Percentiles rank a stretch among this genome's conserved stretches.
phyloP scores from a whole-genome alignment of 768 basidiomycete species.

The Tulasnella sp. region DNA sequence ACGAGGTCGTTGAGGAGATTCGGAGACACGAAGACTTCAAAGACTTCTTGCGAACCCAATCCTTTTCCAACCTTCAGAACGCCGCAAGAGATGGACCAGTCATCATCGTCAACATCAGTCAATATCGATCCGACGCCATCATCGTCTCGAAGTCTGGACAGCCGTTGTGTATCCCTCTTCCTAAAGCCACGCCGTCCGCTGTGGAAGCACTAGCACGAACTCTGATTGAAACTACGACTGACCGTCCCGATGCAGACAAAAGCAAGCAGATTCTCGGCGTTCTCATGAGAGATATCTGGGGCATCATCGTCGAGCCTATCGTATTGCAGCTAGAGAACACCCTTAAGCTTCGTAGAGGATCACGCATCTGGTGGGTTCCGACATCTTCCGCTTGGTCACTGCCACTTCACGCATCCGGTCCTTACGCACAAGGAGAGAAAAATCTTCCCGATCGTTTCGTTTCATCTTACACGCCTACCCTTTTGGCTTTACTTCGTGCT shows the following conservation, averaged over 20 bases:
- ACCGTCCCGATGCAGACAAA: not conserved
- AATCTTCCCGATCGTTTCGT: not conserved
- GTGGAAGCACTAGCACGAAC: not conserved
- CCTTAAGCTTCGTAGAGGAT: not conserved
- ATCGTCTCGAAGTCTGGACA: not conserved
- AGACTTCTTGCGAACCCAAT: not conserved
- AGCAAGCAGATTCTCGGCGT: not conserved
- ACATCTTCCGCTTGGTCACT: not conserved
- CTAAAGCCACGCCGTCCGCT: not conserved
- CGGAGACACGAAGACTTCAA: not conserved
- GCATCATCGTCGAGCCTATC: not conserved
- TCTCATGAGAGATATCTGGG: not conserved
- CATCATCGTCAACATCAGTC: not conserved
- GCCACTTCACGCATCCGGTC: not conserved
- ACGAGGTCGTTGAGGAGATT: not conserved
- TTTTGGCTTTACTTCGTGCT: not conserved
- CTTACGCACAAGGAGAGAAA: not conserved
- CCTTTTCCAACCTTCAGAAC: not conserved
- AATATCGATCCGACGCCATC: not conserved
- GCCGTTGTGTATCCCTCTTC: not conserved
- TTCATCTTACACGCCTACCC: not conserved
- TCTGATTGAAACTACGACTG: not conserved
- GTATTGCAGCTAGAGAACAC: not conserved
- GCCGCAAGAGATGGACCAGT: constrained; percentile 9
- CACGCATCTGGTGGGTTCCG: constrained; percentile 1